These are phyloP conservation scores for Hypoxylon sp. DNA, from an alignment of 2,329 filamentous ascomycete genomes.

Conservation along the genomic window DNA sequence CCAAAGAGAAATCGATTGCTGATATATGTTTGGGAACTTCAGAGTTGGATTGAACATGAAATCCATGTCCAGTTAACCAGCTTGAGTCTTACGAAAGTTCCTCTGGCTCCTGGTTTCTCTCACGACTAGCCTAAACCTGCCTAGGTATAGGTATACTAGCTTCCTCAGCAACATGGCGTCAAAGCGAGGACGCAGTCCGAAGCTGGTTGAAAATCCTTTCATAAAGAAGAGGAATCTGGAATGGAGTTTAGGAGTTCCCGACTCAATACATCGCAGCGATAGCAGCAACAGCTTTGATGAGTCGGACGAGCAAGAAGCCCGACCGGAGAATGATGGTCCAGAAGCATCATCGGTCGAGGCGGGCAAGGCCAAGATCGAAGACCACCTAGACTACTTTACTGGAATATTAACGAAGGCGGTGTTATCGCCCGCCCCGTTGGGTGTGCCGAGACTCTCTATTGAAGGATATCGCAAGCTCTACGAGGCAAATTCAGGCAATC, in stretches of 20 bases:
- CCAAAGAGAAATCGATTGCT: too few species aligned
- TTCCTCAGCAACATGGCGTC: slow-evolving; percentile 39
- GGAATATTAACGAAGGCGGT: slow-evolving; percentile 48
- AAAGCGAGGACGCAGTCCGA: slow-evolving; percentile 51
- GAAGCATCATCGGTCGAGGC: slow-evolving; percentile 57
- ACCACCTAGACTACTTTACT: slow-evolving; percentile 57
- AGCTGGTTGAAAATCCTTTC: slow-evolving; percentile 59
- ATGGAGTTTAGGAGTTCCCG: slow-evolving; percentile 55
- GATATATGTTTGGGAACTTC: too few species aligned
- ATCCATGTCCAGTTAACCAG: too few species aligned
- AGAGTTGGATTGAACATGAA: too few species aligned
- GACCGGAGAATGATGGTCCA: slow-evolving; percentile 32
- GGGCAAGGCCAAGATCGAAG: slow-evolving; percentile 51
- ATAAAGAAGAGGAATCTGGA: slow-evolving; percentile 60
- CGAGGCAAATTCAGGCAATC: slow-evolving; percentile 47
- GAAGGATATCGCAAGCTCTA: slow-evolving; percentile 55
- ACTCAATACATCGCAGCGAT: slow-evolving; percentile 23
- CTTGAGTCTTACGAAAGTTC: too few species aligned
- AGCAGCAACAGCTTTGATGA: slow-evolving; percentile 33
- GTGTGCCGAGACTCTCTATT: slow-evolving; percentile 52
- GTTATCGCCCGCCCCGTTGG: slow-evolving; percentile 38
- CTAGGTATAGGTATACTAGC: neutral
- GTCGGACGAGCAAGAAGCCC: slow-evolving; percentile 10
- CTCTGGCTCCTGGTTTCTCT: too few species aligned
- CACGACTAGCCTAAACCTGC: neutral